Evolutionary conservation across 140 eudicot genomes (phyloP).

Genomic region (Ambrosia hybrid): DNA sequence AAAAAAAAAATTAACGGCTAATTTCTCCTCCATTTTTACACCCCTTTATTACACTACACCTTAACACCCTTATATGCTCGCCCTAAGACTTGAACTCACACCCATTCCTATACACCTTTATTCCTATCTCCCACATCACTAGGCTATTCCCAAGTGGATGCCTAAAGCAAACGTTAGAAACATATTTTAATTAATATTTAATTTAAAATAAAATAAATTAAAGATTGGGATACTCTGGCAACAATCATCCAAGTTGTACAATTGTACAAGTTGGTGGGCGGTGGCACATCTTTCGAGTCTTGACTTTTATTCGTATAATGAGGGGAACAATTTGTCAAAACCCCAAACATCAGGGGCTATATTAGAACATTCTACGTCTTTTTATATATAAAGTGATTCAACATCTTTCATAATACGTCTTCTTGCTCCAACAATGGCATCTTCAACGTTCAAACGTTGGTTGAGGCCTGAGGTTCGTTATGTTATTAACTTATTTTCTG

Average conservation of each 20-base stretch:
- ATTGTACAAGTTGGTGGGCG: neutral
- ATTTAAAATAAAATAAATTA: no score
- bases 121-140: no score
- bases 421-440: constrained; percentile 46
- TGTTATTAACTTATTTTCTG: neutral
- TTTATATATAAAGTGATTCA: constrained; percentile 16
- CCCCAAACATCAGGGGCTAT: constrained; percentile 19
- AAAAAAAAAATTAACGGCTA: no score
- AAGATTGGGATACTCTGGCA: no score
- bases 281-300: neutral
- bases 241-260: neutral
- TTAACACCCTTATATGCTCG: no score
- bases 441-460: constrained; percentile 67
- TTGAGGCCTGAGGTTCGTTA: constrained; percentile 80
- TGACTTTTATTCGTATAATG: neutral
- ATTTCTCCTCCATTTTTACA: no score
- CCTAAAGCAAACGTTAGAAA: no score
- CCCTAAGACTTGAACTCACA: no score
- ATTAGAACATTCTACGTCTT: neutral
- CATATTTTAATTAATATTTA: no score
- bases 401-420: constrained; percentile 5
- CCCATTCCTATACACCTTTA: no score
- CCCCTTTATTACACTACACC: no score
- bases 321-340: constrained; percentile 14
- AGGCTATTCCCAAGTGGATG: no score